Evolutionary conservation across 148 eudicot genomes (phyloP), one percentile per base, ranked within the genome.

Genomic region (Talinum fruticosum): DNA sequence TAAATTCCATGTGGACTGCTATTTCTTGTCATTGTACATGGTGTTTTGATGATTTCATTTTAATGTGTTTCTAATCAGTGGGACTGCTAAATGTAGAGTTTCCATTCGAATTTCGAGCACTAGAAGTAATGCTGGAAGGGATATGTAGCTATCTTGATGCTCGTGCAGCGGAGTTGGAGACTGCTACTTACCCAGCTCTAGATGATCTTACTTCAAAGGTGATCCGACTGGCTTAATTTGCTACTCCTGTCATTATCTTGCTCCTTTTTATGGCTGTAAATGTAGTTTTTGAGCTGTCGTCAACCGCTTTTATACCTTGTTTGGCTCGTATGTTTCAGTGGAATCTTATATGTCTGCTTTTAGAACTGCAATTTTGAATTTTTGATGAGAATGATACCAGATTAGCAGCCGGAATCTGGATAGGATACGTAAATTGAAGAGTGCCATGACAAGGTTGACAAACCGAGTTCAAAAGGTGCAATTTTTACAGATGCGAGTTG

Each of bases 141-240:
- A 83, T 94, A 24, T 94, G 97, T 78, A 92, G 91, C 75, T 88
- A 86, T 81, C 91, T 94, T 65, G 98, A 92, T 81, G 93, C 97
- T 21, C 91, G 92, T 29, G 88, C 97, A 19, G 79, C 87, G 15
- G 97, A 94, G 71, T 59, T 94, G 83, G 98, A 94, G 79, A 84
- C 88, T 77, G 95, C 79, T 75, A 90, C 98, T 72, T 94, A 94
- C 73, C 98, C 98, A 51, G 98, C 98, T 79, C 82, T 94, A 74
- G 98, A 94, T 79, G 97, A 92, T 81, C 90, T 94, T 29, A 94
- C 98, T 53, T 91, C 97, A 6, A 92, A 88, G 95, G 98, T 87
- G 68, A 84, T n/a, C n/a, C n/a, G n/a, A n/a, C n/a, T n/a, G n/a
- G n/a, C n/a, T n/a, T n/a, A n/a, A n/a, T n/a, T n/a, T n/a, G n/a